Evolutionary conservation across 192 early-diverging fungal genomes (phyloP).

Genomic region (Bifiguratus adelaidae): DNA sequence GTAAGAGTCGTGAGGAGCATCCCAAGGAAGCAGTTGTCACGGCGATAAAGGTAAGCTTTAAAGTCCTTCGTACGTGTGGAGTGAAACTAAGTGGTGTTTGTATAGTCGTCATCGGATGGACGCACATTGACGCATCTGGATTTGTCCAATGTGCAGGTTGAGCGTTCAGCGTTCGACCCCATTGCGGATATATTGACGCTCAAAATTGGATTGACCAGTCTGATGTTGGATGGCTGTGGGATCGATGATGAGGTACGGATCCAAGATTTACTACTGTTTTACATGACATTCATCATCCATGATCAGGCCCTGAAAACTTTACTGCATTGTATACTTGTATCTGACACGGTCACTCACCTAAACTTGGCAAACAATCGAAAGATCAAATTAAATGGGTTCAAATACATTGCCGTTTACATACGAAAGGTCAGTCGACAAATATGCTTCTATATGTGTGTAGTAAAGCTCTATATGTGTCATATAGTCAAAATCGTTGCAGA

Average conservation of each 20-base stretch:
- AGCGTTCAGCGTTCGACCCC: constrained; percentile 45
- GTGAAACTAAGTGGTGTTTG: not conserved
- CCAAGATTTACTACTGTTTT: not conserved
- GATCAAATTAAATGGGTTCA: constrained; percentile 60
- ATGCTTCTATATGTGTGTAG: not conserved
- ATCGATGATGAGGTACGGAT: constrained; percentile 64
- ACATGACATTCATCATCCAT: not conserved
- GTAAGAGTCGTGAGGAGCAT: constrained; percentile 25
- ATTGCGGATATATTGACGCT: constrained; percentile 68
- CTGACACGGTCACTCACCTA: constrained; percentile 50
- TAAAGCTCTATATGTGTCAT: not conserved
- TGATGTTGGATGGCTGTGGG: constrained; percentile 56
- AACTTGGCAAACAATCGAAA: constrained; percentile 59
- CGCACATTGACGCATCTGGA: not conserved
- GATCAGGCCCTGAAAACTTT: constrained; percentile 47
- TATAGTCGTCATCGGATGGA: not conserved
- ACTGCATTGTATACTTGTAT: constrained; percentile 59
- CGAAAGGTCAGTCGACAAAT: constrained; percentile 41
- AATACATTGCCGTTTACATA: constrained; percentile 61
- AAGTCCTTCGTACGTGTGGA: constrained; percentile 1
- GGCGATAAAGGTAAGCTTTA: constrained; percentile 4
- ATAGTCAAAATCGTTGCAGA: constrained; percentile 9
- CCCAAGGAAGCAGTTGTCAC: constrained; percentile 17
- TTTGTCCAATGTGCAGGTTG: constrained; percentile 24
- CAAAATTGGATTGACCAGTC: constrained; percentile 58